Conservation (phyloP, 1,284 basidiomycete genomes). For the Coniferiporia weirii region DNA sequence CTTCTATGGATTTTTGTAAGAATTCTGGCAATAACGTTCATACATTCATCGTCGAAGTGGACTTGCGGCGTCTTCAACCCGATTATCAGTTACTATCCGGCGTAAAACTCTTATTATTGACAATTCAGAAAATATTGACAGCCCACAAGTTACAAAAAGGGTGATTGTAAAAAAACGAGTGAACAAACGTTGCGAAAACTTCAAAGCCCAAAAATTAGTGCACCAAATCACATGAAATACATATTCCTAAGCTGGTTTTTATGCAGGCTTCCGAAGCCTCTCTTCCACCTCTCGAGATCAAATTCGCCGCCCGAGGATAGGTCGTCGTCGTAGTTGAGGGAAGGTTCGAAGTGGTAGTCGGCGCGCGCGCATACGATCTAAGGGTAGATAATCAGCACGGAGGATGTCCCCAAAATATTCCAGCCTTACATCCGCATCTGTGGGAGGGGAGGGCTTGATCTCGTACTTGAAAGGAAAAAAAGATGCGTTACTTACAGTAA, state of each 20-base stretch:
- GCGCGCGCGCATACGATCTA: conserved; percentile 16
- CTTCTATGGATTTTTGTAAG: too few relatives aligned
- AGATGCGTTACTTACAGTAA: conserved; percentile 21
- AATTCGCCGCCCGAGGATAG: conserved; percentile 4
- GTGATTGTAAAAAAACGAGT: too few relatives aligned
- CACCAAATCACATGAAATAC: conserved; percentile 16
- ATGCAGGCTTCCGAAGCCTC: conserved; percentile 5
- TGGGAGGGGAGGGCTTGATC: neutral
- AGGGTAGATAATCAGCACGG: neutral
- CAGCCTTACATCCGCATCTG: conserved; percentile 20
- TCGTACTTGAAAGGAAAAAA: neutral
- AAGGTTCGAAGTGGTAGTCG: conserved; percentile 9
- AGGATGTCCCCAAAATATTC: neutral
- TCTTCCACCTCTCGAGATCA: conserved; percentile 7
- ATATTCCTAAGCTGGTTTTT: conserved; percentile 1
- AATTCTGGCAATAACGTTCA: too few relatives aligned
- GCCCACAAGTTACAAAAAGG: too few relatives aligned
- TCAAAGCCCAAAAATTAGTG: too few relatives aligned
- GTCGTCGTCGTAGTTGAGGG: conserved; percentile 4
- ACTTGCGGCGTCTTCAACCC: too few relatives aligned
- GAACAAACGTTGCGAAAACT: too few relatives aligned
- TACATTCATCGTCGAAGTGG: too few relatives aligned
- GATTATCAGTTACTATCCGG: too few relatives aligned
- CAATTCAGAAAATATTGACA: too few relatives aligned
- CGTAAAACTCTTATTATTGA: too few relatives aligned